Evolutionary conservation across 495 filamentous ascomycete genomes (phyloP), one percentile per base, ranked within the genome.

Genomic region (Cercophora newfieldiana): DNA sequence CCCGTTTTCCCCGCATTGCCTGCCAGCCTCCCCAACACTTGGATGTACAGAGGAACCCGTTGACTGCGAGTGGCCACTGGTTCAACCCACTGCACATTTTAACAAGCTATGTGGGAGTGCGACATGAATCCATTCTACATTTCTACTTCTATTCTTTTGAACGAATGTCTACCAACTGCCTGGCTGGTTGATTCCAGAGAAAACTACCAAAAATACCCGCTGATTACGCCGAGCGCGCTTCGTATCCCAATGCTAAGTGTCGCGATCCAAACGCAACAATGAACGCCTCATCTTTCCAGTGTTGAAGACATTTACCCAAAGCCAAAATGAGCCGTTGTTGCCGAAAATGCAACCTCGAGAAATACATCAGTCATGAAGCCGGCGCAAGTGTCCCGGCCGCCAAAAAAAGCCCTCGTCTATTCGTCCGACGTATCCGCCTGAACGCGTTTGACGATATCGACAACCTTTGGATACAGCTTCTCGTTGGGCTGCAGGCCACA

Each of bases 371-470:
- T 44, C 37, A 44, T 44, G 37, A 44, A 44, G 18, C 44, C 19
- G 22, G 56, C 61, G 31, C 21, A 33, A 26, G 8, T 16, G 18
- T 7, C 26, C 30, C 58, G 18, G 47, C 12, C 33, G 29, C 30
- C 57, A 28, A 14, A n/a, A 50, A 59, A 51, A 18, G 3, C 18
- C 31, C 54, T 8, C 37, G 29, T 28, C 56, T 63, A 75, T 8
- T 77, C 73, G 0, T 81, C 80, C 30, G 74, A 65, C 59, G 78
- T 75, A 54, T 85, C 85, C 44, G 77, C 80, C 82, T 97, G 91
- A 29, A 97, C 93, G 77, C 88, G 90, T 75, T 87, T 83, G 31
- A 97, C 91, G 31, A 92, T 80, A 70, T 89, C 82, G 56, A 89
- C 82, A 10, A 97, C 85, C 66, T 85, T 78, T 60, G 82, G 78